phyloP scores from a whole-genome alignment of 352 stramenopile species.

The Phytophthora capsici region DNA sequence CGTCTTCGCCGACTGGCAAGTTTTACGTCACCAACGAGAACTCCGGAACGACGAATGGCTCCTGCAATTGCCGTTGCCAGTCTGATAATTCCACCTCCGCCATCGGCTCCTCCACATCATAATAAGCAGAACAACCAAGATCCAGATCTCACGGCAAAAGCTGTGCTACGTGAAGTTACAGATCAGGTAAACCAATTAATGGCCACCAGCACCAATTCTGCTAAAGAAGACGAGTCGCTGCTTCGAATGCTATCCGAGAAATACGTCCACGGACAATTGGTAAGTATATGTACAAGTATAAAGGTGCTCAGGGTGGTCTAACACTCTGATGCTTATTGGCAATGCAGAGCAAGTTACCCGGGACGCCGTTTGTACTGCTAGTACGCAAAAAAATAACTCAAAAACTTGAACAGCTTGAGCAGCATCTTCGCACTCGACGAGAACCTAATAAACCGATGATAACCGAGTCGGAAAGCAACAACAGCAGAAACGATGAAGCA shows the following conservation, averaged over 20 bases:
- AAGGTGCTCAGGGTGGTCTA: background rate
- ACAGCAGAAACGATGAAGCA: background rate
- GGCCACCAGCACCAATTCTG: conserved; percentile 1
- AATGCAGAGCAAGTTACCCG: conserved; percentile 46
- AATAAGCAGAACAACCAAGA: conserved; percentile 24
- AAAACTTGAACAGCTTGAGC: conserved; percentile 51
- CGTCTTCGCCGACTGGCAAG: conserved; percentile 23
- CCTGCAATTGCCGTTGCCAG: conserved; percentile 29
- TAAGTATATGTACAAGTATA: conserved; percentile 29
- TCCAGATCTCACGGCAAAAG: conserved; percentile 46
- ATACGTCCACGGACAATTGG: conserved; percentile 44
- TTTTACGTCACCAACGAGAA: conserved; percentile 12
- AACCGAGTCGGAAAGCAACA: conserved; percentile 8
- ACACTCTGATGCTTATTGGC: background rate
- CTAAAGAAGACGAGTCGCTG: conserved; percentile 21
- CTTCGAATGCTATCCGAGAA: conserved; percentile 52
- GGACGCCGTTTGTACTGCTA: conserved; percentile 61
- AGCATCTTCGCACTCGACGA: conserved; percentile 4
- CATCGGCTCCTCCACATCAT: conserved; percentile 20
- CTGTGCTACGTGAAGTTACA: conserved; percentile 47
- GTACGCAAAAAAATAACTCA: conserved; percentile 49
- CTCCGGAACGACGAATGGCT: conserved; percentile 14
- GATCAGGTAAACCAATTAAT: conserved; percentile 54
- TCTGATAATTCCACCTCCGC: conserved; percentile 30
- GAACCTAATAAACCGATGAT: background rate